Percentiles rank a stretch among this genome's conserved stretches.
Evolutionary conservation across 768 basidiomycete genomes (phyloP).

Genomic region (Suillus subluteus): DNA sequence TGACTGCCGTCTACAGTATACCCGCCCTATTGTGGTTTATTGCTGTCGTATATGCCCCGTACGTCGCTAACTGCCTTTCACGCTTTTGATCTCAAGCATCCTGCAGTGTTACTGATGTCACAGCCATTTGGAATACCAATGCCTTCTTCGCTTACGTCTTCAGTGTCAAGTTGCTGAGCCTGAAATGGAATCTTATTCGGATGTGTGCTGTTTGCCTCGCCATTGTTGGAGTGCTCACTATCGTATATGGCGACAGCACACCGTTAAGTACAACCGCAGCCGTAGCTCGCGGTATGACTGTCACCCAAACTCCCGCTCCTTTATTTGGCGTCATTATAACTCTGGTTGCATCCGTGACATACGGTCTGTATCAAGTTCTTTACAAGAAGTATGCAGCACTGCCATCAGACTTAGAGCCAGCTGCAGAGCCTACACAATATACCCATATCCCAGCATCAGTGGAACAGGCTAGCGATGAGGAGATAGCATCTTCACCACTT

Average conservation of each 20-base stretch:
- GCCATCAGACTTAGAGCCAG: conserved; percentile 61
- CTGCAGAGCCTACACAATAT: conserved; percentile 45
- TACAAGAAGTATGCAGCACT: conserved; percentile 82
- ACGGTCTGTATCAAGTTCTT: conserved; percentile 80
- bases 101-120: conserved; percentile 78
- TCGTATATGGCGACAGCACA: conserved; percentile 78
- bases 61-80: conserved; percentile 35
- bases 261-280: conserved; percentile 17
- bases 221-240: conserved; percentile 75
- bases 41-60: conserved; percentile 73
- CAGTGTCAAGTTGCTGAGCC: conserved; percentile 68
- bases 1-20: conserved; percentile 53
- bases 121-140: conserved; percentile 87
- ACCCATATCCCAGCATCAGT: conserved; percentile 45
- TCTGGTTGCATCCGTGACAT: conserved; percentile 69
- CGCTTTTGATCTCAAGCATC: conserved; percentile 14
- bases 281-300: conserved; percentile 1
- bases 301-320: conserved; percentile 46
- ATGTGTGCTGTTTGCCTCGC: conserved; percentile 79
- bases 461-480: conserved; percentile 32
- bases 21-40: conserved; percentile 79
- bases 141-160: conserved; percentile 92
- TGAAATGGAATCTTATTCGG: conserved; percentile 64
- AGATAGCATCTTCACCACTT: conserved; percentile 14
- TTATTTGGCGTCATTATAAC: conserved; percentile 77